Conservation (phyloP, 768 basidiomycete genomes). For the Tricholoma saponaceum region DNA sequence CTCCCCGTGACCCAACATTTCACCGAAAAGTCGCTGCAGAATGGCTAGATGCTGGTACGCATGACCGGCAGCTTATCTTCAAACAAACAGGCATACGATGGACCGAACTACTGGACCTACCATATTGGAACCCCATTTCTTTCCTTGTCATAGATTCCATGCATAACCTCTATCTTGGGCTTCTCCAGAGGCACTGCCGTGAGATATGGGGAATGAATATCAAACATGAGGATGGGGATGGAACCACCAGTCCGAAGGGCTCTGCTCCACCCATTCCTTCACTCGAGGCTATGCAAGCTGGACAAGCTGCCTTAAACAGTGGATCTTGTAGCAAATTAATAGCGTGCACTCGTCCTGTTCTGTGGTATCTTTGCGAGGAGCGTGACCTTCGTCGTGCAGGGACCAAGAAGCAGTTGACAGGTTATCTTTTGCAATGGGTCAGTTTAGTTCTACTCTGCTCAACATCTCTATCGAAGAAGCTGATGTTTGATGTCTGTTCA, state of each 20-base stretch:
- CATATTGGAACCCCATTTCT: slow-evolving; percentile 29
- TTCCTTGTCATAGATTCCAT: slow-evolving; percentile 31
- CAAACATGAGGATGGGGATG: slow-evolving; percentile 7
- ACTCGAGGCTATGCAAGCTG: background rate
- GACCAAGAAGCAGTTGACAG: background rate
- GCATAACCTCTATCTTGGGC: slow-evolving; percentile 31
- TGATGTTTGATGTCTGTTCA: background rate
- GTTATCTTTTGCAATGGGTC: background rate
- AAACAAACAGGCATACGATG: slow-evolving; percentile 22
- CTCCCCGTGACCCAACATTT: background rate
- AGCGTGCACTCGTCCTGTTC: background rate
- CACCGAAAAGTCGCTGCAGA: background rate
- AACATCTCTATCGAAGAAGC: background rate
- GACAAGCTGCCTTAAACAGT: background rate
- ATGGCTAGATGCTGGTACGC: background rate
- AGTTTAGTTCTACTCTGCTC: background rate
- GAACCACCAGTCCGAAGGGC: background rate
- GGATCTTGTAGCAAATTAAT: background rate
- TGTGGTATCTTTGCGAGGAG: background rate
- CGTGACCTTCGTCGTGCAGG: background rate
- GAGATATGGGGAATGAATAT: slow-evolving; percentile 18
- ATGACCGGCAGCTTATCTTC: slow-evolving; percentile 1
- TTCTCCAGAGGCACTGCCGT: slow-evolving; percentile 22
- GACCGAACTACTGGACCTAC: slow-evolving; percentile 23
- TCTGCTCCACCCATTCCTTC: background rate